phyloP scores from a whole-genome alignment of 352 stramenopile species.

The Globisporangium apiculatum region DNA sequence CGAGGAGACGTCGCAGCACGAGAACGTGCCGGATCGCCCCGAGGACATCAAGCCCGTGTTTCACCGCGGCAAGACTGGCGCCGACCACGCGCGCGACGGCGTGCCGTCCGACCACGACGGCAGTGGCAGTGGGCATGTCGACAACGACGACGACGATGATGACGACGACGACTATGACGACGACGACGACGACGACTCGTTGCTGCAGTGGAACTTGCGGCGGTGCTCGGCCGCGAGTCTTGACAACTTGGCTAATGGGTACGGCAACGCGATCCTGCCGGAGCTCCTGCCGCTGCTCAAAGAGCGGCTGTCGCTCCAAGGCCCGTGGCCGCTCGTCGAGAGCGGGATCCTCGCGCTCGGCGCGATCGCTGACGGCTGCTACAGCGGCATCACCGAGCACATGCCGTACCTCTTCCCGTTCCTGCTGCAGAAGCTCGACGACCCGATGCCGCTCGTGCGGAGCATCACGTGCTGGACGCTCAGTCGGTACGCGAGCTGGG shows the following conservation, averaged over 20 bases:
- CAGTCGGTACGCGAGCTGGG: slow-evolving; percentile 89
- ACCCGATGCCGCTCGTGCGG: slow-evolving; percentile 84
- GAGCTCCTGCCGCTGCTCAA: slow-evolving; percentile 89
- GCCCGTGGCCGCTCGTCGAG: slow-evolving; percentile 93
- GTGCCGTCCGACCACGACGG: slow-evolving; percentile 29
- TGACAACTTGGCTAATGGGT: slow-evolving; percentile 92
- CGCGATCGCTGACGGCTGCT: slow-evolving; percentile 92
- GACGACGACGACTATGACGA: slow-evolving; percentile 89
- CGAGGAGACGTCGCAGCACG: slow-evolving; percentile 82
- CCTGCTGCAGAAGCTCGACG: slow-evolving; percentile 90
- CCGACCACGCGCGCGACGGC: slow-evolving; percentile 23
- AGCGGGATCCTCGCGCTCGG: slow-evolving; percentile 94
- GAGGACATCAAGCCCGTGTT: slow-evolving; percentile 90
- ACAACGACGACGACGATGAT: slow-evolving; percentile 73
- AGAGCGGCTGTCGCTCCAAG: slow-evolving; percentile 82
- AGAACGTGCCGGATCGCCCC: slow-evolving; percentile 86
- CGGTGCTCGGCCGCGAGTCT: slow-evolving; percentile 92
- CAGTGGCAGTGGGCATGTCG: slow-evolving; percentile 84
- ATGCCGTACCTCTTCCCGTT: slow-evolving; percentile 93
- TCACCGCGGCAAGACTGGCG: slow-evolving; percentile 42
- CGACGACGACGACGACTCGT: slow-evolving; percentile 88
- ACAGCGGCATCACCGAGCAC: slow-evolving; percentile 89
- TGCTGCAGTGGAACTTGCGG: slow-evolving; percentile 94
- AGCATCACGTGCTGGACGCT: slow-evolving; percentile 95
- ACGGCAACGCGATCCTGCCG: slow-evolving; percentile 91